These are phyloP conservation scores for Trichoderma erinaceum DNA, from an alignment of 495 filamentous ascomycete genomes.

Conservation along the genomic window DNA sequence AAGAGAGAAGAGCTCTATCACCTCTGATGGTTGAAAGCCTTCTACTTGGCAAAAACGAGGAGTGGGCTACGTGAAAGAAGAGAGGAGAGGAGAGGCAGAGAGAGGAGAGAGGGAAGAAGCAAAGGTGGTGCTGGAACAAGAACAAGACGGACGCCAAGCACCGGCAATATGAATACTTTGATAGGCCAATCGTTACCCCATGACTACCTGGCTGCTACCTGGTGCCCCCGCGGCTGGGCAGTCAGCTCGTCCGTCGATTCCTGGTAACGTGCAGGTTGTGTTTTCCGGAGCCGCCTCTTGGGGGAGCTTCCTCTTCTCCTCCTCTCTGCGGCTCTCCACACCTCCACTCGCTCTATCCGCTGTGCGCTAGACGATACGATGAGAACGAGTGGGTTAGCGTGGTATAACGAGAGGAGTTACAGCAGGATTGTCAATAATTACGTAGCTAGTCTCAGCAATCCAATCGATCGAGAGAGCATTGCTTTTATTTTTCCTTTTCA, in stretches of 20 bases:
- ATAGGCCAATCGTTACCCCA: background rate
- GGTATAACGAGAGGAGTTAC: no score
- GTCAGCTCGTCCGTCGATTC: background rate
- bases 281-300: background rate
- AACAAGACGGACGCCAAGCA: background rate
- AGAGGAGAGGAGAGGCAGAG: background rate
- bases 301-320: background rate
- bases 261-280: background rate
- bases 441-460: no score
- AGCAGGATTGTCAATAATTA: no score
- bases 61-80: background rate
- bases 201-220: background rate
- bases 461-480: no score
- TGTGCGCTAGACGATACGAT: background rate
- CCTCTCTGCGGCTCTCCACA: constrained; percentile 6
- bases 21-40: no score
- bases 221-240: background rate
- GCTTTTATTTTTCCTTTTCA: no score
- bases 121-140: background rate
- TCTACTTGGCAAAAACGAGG: no score
- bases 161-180: background rate
- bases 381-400: background rate
- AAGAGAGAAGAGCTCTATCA: no score
- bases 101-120: background rate
- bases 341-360: background rate